Base-by-base conservation (phyloP, 2,329 filamentous ascomycete genomes). In the Trichoderma citrinoviride region DNA sequence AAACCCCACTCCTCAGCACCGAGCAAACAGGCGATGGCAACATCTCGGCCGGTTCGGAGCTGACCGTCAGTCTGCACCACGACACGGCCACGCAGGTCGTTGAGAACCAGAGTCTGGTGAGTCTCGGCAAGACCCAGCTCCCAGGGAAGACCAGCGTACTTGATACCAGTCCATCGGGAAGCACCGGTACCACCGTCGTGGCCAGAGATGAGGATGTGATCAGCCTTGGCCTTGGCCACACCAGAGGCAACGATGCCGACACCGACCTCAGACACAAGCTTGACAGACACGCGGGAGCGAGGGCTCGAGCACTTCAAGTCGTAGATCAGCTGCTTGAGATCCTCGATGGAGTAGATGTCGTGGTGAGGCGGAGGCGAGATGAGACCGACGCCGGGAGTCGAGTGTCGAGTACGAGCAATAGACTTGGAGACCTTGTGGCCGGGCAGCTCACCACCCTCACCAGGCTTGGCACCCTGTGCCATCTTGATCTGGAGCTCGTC, bases 401-500 rank as follows among this genome's bases (percentile, higher is more conserved):
- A 98, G 82, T 97, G 93, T 77, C 94, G 90, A 65, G 94, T 98
- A 72, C 92, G 90, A 65, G 92, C 94, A 77, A 98, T 98, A 7
- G 92, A 91, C 74, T 91, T 91, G 67, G 93, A 95, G 29, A 98
- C 94, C 81, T 98, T 98, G 84, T 97, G 93, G 46, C 94, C 94
- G 56, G 94, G 94, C 74, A 98, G 87, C 79, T 98, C 94, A 85
- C 94, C 94, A 82, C 94, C 94, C 79, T 98, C 94, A 79, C 94
- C 94, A 64, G 94, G 94, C 85, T 98, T 98, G 68, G 94, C 94
- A 76, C 94, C 94, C 80, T 98, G 94, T 10, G 94, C 94, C 94
- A 98, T 98, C 86, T 98, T 98, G 81, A 98, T 98, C 78, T 98
- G 94, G 52, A 98, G 83, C 80, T 98, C 93, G 74, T 98, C 94